Evolutionary conservation across 2,329 filamentous ascomycete species (phyloP).

Genomic region (Sclerotinia spermophila): DNA sequence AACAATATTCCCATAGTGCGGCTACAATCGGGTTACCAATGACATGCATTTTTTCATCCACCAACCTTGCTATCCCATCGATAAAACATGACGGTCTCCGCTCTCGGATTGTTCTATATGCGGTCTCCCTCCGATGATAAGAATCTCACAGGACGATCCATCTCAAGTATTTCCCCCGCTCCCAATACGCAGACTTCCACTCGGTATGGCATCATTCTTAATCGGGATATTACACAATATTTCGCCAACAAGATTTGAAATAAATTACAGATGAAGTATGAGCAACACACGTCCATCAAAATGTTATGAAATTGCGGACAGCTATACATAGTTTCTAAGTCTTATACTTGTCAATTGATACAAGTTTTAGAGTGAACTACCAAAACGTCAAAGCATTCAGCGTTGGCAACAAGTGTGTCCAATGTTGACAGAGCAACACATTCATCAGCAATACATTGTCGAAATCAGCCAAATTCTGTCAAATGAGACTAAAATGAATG

Average conservation of each 20-base stretch:
- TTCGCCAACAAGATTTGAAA: background rate
- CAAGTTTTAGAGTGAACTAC: background rate
- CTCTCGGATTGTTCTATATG: background rate
- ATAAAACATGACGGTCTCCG: background rate
- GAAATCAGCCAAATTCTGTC: background rate
- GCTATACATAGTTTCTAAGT: background rate
- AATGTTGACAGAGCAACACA: background rate
- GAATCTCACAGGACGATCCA: background rate
- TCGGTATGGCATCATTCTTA: background rate
- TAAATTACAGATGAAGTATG: background rate
- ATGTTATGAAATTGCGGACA: background rate
- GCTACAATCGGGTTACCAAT: constrained; percentile 2
- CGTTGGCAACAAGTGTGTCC: background rate
- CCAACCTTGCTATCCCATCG: background rate
- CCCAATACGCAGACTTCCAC: background rate
- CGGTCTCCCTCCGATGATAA: background rate
- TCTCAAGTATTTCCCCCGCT: background rate
- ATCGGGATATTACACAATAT: background rate
- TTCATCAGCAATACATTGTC: background rate
- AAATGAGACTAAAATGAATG: background rate
- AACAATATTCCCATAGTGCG: background rate
- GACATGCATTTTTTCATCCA: background rate
- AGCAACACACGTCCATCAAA: background rate
- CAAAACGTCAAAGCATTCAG: background rate
- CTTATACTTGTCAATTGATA: background rate